Percentiles rank a stretch among this genome's conserved stretches.
Evolutionary conservation across 176 grass and related monocot species (phyloP).

Genomic region (Eragrostis curvula): DNA sequence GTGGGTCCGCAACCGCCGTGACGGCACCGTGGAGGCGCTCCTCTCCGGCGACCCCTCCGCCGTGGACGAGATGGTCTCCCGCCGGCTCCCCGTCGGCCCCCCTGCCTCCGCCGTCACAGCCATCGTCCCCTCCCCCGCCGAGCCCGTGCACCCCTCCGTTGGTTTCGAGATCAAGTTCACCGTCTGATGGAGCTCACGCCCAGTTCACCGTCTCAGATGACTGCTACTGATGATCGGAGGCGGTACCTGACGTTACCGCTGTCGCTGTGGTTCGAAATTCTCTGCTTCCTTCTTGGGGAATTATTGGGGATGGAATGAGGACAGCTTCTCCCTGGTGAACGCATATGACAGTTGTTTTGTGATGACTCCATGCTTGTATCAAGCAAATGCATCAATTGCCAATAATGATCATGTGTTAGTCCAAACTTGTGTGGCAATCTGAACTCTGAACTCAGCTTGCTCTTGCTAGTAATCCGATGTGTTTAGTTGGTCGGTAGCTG

Average conservation of each 20-base stretch:
- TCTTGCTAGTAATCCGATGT: too few species aligned
- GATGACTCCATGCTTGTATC: not conserved
- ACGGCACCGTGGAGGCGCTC: conserved; percentile 80
- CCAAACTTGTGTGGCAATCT: not conserved
- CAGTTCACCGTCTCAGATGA: not conserved
- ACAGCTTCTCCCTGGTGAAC: not conserved
- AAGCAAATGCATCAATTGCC: not conserved
- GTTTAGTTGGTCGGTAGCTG: too few species aligned
- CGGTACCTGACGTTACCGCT: not conserved
- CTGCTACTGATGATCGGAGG: not conserved
- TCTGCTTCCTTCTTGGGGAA: not conserved
- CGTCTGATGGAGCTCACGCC: conserved; percentile 21
- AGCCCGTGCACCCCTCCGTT: conserved; percentile 38
- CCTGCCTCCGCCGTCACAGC: conserved; percentile 63
- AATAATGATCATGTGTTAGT: conserved; percentile 15
- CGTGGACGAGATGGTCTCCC: conserved; percentile 75
- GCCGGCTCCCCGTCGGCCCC: conserved; percentile 44
- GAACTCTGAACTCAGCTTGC: not conserved
- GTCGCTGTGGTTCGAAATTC: not conserved
- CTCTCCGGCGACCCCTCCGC: conserved; percentile 63
- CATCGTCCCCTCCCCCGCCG: conserved; percentile 60
- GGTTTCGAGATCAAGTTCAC: conserved; percentile 78
- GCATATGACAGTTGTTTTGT: not conserved
- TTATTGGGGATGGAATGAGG: not conserved
- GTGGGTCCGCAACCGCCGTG: conserved; percentile 84